phyloP scores from a whole-genome alignment of 352 stramenopile species.

The Phytophthora podocarpi region DNA sequence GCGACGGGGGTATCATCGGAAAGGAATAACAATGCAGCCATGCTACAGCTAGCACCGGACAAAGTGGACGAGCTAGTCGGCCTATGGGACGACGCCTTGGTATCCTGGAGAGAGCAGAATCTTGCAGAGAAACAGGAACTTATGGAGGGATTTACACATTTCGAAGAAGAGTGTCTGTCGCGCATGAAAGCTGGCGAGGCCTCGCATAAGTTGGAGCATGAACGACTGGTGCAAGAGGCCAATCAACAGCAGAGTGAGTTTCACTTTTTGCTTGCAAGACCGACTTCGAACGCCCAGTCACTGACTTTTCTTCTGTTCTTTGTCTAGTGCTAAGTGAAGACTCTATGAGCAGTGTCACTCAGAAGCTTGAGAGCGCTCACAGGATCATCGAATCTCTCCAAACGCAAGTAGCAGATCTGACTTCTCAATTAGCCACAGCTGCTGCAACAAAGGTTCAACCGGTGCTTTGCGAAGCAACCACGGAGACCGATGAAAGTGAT shows the following conservation, averaged over 20 bases:
- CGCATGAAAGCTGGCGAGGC: slow-evolving; percentile 25
- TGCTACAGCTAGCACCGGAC: slow-evolving; percentile 16
- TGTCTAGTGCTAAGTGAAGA: slow-evolving; percentile 27
- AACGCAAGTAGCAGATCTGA: slow-evolving; percentile 9
- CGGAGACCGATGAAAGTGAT: neutral
- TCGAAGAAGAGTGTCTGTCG: slow-evolving; percentile 39
- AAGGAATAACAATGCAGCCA: slow-evolving; percentile 24
- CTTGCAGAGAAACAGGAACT: slow-evolving; percentile 23
- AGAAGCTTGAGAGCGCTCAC: slow-evolving; percentile 3
- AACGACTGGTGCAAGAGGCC: slow-evolving; percentile 14
- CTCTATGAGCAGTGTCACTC: slow-evolving; percentile 7
- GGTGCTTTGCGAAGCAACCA: neutral
- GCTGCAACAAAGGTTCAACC: neutral
- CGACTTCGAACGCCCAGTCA: neutral
- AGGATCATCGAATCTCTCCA: slow-evolving; percentile 5
- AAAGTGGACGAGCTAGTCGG: slow-evolving; percentile 26
- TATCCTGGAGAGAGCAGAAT: slow-evolving; percentile 37
- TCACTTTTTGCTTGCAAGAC: neutral
- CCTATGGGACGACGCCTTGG: slow-evolving; percentile 41
- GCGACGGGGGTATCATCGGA: slow-evolving; percentile 22
- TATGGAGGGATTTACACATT: slow-evolving; percentile 19
- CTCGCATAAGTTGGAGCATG: slow-evolving; percentile 18
- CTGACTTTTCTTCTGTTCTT: neutral
- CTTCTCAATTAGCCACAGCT: neutral
- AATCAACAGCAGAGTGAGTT: slow-evolving; percentile 30